Percentiles rank a stretch among this genome's conserved stretches.
Conservation (phyloP, 108 stramenopile genomes). For the Asterionellopsis glacialis region DNA sequence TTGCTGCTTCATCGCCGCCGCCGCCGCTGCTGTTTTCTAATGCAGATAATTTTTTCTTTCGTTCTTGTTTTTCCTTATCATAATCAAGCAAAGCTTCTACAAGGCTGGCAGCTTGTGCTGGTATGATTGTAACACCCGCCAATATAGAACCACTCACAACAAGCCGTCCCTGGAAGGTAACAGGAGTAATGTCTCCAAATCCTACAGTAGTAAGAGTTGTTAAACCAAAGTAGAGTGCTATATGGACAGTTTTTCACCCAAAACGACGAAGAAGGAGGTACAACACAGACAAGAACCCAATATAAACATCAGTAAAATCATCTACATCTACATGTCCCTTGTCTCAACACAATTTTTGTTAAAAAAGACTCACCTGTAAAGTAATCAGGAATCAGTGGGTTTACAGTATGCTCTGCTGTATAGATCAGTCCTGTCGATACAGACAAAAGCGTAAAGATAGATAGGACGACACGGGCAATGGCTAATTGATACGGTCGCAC, state of each 20-base stretch:
- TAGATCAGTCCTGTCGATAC: slow-evolving; percentile 80
- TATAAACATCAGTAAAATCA: too few species aligned
- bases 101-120: slow-evolving; percentile 60
- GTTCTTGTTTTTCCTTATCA: too few species aligned
- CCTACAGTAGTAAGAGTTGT: slow-evolving; percentile 76
- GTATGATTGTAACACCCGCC: slow-evolving; percentile 72
- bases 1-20: too few species aligned
- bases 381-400: slow-evolving; percentile 70
- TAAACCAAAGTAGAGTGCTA: slow-evolving; percentile 74
- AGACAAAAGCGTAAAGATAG: slow-evolving; percentile 66
- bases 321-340: too few species aligned
- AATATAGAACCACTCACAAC: slow-evolving; percentile 66
- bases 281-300: too few species aligned
- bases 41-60: too few species aligned
- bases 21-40: too few species aligned
- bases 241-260: too few species aligned
- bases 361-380: slow-evolving; percentile 26
- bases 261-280: too few species aligned
- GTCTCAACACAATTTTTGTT: too few species aligned
- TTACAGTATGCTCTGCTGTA: slow-evolving; percentile 63
- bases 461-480: slow-evolving; percentile 64
- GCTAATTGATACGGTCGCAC: slow-evolving; percentile 65
- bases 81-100: slow-evolving; percentile 29
- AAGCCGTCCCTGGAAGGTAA: slow-evolving; percentile 56
- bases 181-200: slow-evolving; percentile 78